Percentiles rank a stretch among this genome's conserved stretches.
Conservation (phyloP, 2,329 filamentous ascomycete genomes). For the Botrytis tulipae region DNA sequence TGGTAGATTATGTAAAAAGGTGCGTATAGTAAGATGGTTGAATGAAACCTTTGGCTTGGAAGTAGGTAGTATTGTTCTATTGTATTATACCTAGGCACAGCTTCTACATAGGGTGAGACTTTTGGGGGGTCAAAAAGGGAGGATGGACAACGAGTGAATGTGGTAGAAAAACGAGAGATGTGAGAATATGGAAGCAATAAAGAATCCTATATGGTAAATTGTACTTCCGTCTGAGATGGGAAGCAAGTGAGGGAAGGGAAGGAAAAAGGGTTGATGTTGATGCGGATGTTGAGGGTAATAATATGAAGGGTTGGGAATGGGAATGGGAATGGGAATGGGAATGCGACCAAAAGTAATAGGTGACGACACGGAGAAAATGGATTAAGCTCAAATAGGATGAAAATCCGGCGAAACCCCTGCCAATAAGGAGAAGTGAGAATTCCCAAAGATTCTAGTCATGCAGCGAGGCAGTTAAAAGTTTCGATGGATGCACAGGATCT, state of each 20-base stretch:
- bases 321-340: background rate
- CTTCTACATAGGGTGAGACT: background rate
- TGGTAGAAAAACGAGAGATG: background rate
- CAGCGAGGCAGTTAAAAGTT: background rate
- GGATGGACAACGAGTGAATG: slow-evolving; percentile 14
- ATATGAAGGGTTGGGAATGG: slow-evolving; percentile 4
- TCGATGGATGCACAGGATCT: too few species aligned
- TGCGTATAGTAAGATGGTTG: background rate
- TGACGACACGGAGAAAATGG: background rate
- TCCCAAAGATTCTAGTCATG: slow-evolving; percentile 1
- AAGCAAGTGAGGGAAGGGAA: background rate
- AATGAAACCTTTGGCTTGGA: background rate
- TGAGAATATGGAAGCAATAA: background rate
- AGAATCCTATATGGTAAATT: background rate
- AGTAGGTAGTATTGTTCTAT: background rate
- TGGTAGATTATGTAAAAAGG: slow-evolving; percentile 17
- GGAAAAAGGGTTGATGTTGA: background rate
- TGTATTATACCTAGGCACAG: background rate
- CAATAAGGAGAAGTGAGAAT: background rate
- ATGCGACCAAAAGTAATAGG: background rate
- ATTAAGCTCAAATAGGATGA: background rate
- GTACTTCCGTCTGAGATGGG: background rate
- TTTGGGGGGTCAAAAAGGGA: background rate
- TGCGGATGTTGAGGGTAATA: slow-evolving; percentile 10
- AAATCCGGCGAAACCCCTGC: background rate